A percentile compares a stretch with the other conserved stretches of the same genome.
Conservation (phyloP, 2,329 filamentous ascomycete genomes). For the Fusarium sp. region DNA sequence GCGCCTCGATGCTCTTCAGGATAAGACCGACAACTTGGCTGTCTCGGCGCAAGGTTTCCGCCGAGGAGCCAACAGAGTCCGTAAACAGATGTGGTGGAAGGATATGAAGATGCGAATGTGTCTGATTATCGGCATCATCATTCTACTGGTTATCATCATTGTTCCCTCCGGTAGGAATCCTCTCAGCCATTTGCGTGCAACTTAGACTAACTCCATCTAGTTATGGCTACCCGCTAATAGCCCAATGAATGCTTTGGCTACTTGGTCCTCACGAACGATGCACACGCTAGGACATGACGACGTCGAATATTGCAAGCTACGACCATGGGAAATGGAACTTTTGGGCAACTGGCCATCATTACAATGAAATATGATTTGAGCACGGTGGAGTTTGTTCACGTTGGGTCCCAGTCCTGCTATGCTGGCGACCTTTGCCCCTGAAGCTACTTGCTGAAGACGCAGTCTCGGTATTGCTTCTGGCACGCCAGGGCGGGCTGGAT, state of each 20-base stretch:
- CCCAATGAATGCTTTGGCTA: slow-evolving; percentile 44
- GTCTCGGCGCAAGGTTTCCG: slow-evolving; percentile 95
- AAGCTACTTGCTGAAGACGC: slow-evolving; percentile 33
- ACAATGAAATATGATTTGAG: slow-evolving; percentile 52
- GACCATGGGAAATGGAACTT: slow-evolving; percentile 49
- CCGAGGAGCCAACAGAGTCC: slow-evolving; percentile 93
- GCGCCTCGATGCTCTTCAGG: slow-evolving; percentile 86
- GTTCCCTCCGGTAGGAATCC: slow-evolving; percentile 80
- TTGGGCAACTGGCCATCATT: slow-evolving; percentile 50
- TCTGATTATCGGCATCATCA: slow-evolving; percentile 89
- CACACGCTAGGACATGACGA: slow-evolving; percentile 45
- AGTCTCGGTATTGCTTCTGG: slow-evolving; percentile 37
- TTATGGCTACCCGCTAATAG: slow-evolving; percentile 55
- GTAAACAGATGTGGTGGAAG: slow-evolving; percentile 99
- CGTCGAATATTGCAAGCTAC: slow-evolving; percentile 49
- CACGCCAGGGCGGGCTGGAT: slow-evolving; percentile 50
- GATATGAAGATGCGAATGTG: slow-evolving; percentile 99
- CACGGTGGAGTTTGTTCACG: slow-evolving; percentile 55
- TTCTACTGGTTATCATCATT: slow-evolving; percentile 93
- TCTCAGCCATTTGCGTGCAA: neutral
- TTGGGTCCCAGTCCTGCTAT: slow-evolving; percentile 48
- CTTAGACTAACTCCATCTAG: slow-evolving; percentile 44
- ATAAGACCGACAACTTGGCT: slow-evolving; percentile 95
- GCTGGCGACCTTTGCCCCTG: slow-evolving; percentile 42
- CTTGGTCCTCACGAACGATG: slow-evolving; percentile 47